phyloP scores from a whole-genome alignment of 768 basidiomycete genomes.

The Calvatia gigantea region DNA sequence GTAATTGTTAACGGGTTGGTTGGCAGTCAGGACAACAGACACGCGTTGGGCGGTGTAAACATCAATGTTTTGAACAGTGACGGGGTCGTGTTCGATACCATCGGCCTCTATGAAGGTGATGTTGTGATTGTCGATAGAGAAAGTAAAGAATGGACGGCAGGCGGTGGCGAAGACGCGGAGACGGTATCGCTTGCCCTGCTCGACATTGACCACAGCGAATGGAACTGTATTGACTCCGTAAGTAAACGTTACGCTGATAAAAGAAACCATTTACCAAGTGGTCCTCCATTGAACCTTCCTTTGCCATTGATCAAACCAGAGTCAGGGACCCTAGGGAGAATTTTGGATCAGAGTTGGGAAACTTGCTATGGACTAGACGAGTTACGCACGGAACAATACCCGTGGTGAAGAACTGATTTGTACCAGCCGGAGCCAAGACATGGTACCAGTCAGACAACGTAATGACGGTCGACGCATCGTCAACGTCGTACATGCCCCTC shows the following conservation, averaged over 20 bases:
- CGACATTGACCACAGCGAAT: slow-evolving; percentile 37
- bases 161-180: slow-evolving; percentile 49
- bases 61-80: slow-evolving; percentile 34
- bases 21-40: slow-evolving; percentile 28
- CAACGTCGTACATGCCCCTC: slow-evolving; percentile 25
- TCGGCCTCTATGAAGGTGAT: slow-evolving; percentile 28
- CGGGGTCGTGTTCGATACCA: slow-evolving; percentile 27
- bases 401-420: slow-evolving; percentile 37
- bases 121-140: slow-evolving; percentile 32
- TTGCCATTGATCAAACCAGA: slow-evolving; percentile 16
- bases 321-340: neutral
- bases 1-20: slow-evolving; percentile 26
- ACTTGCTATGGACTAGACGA: too few species aligned
- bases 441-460: slow-evolving; percentile 14
- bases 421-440: slow-evolving; percentile 19
- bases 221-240: neutral
- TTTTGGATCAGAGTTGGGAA: too few species aligned
- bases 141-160: slow-evolving; percentile 37
- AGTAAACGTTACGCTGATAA: neutral
- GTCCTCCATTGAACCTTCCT: slow-evolving; percentile 9
- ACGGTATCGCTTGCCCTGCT: slow-evolving; percentile 42
- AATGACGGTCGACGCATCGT: slow-evolving; percentile 29
- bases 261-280: slow-evolving; percentile 8
- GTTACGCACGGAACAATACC: slow-evolving; percentile 16
- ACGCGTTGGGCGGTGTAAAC: slow-evolving; percentile 30